Evolutionary conservation across 257 asterid species (phyloP), one percentile per base, ranked within the genome.

Genomic region (Solanum gracilifrons): DNA sequence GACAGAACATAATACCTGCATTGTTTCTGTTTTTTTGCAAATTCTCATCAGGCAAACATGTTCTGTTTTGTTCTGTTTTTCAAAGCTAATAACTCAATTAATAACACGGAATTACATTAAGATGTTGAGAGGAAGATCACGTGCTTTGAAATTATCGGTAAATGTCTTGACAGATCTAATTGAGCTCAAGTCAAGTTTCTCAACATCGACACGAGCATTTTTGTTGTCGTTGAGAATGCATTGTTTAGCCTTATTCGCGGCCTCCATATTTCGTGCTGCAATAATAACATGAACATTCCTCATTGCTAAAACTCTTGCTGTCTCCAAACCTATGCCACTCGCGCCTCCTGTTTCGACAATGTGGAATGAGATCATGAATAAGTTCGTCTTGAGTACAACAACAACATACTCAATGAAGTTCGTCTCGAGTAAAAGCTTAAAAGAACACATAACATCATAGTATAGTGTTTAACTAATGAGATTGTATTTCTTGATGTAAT

Each of bases 1-100:
- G 99, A 80, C 97, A 94, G 88, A 93, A 94, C 99, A 97, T 96
- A 82, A 95, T 89, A 3, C 99, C 99, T 41, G 98, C 99, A 92
- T 97, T 97, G 92, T 96, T 97, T 93, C 99, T 97, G 95, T 8
- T 89, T 60, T 60, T 90, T 46, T 43, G 82, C 39, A 82, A 21
- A 41, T 13, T 48, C 36, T 36, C 43, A 43, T 71, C 74, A 21
- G 46, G 3, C 43, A 25, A 25, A 51, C 16, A 9, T 51, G 10
- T 32, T n/a, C 15, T 33, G 25, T 39, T 58, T 85, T 66, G 7
- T 31, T 20, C 25, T 29, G 21, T 29, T 64, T 86, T 73, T 73
- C 13, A 62, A 62, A 66, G 1, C 73, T 66, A 66, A 66, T 0
- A 64, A 64, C 35, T 66, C 73, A 25, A 66, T 66, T 2, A 66